Evolutionary conservation across 495 filamentous ascomycete species (phyloP).

Genomic region (Parachaetomium inaequale): DNA sequence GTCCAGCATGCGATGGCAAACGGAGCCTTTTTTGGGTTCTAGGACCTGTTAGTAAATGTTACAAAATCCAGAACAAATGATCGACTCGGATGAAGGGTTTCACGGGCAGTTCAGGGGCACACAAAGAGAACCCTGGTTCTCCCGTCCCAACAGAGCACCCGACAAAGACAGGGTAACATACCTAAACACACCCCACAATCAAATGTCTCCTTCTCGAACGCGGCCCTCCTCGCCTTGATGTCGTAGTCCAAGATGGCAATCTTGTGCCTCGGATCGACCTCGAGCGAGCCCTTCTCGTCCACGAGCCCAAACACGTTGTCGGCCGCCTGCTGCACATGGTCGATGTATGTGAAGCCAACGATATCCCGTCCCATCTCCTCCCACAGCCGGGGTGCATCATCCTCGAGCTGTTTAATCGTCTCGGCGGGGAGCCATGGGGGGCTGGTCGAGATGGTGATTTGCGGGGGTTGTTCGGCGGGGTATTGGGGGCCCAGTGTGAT

Average conservation of each 20-base stretch:
- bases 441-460: conserved; percentile 58
- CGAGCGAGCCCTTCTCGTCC: conserved; percentile 48
- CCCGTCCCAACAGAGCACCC: background rate
- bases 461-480: conserved; percentile 63
- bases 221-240: conserved; percentile 62
- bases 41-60: conserved; percentile 26
- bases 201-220: conserved; percentile 81
- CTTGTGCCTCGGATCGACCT: conserved; percentile 59
- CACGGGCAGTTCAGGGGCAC: too few relatives aligned
- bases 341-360: conserved; percentile 82
- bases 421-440: conserved; percentile 67
- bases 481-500: conserved; percentile 73
- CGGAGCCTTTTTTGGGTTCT: conserved; percentile 85
- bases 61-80: background rate
- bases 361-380: conserved; percentile 73
- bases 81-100: too few relatives aligned
- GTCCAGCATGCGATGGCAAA: conserved; percentile 70
- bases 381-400: conserved; percentile 67
- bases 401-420: conserved; percentile 55
- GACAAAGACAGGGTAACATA: conserved; percentile 26
- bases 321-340: conserved; percentile 74
- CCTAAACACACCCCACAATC: conserved; percentile 83
- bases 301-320: conserved; percentile 74
- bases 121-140: background rate
- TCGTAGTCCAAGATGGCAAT: conserved; percentile 76